phyloP scores from a whole-genome alignment of 2,329 filamentous ascomycete genomes.

The Metarhizium robertsii region DNA sequence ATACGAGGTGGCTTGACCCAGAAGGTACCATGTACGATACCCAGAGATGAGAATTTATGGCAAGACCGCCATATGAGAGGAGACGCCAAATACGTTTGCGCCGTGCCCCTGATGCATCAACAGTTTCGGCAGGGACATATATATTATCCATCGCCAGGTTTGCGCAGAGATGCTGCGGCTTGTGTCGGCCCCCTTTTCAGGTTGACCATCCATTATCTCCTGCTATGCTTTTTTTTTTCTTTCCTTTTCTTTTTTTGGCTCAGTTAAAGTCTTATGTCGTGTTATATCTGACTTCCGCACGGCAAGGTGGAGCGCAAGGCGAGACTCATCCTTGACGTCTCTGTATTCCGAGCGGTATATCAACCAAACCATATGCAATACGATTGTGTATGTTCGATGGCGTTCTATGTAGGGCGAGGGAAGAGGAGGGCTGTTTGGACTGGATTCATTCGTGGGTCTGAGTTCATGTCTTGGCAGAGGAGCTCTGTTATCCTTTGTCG shows the following conservation, averaged over 20 bases:
- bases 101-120: background rate
- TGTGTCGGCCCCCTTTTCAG: background rate
- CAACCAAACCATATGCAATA: slow-evolving; percentile 16
- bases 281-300: slow-evolving; percentile 40
- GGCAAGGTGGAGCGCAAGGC: slow-evolving; percentile 70
- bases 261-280: background rate
- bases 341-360: slow-evolving; percentile 70
- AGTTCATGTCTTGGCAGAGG: slow-evolving; percentile 4
- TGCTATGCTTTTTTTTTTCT: too few relatives aligned
- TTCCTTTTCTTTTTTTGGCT: too few relatives aligned
- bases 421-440: slow-evolving; percentile 28
- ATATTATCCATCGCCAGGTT: too few relatives aligned
- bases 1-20: background rate
- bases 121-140: too few relatives aligned
- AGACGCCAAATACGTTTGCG: background rate
- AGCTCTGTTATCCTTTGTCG: slow-evolving; percentile 3
- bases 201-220: background rate
- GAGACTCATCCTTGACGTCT: slow-evolving; percentile 64
- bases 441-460: slow-evolving; percentile 30
- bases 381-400: slow-evolving; percentile 4
- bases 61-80: background rate
- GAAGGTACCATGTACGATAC: slow-evolving; percentile 12
- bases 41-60: slow-evolving; percentile 6
- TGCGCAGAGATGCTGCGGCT: too few relatives aligned
- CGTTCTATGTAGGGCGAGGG: slow-evolving; percentile 19